These are phyloP conservation scores for Cytidiella melzeri DNA, from an alignment of 768 basidiomycete species.

Conservation along the genomic window DNA sequence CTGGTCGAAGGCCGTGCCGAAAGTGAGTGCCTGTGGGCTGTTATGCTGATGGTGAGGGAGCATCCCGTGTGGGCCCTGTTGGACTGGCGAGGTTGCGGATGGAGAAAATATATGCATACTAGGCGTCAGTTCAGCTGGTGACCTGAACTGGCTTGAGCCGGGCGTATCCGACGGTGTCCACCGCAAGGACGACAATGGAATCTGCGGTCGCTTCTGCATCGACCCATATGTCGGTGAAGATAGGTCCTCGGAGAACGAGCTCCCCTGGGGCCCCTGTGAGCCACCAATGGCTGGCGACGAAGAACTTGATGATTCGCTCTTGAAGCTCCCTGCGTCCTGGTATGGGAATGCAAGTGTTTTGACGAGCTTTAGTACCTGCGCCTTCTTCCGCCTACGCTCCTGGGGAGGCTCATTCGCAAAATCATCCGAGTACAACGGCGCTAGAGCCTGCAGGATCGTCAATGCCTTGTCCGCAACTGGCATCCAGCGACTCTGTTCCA, in stretches of 20 bases:
- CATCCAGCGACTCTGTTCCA: constrained; percentile 59
- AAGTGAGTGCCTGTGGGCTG: background rate
- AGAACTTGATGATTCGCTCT: constrained; percentile 13
- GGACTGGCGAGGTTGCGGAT: constrained; percentile 5
- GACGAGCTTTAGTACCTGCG: constrained; percentile 57
- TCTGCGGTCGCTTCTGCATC: constrained; percentile 14
- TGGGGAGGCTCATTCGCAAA: constrained; percentile 45
- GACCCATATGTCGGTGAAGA: background rate
- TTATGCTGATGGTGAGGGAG: background rate
- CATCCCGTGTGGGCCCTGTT: background rate
- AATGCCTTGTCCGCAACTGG: constrained; percentile 71
- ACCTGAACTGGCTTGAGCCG: background rate
- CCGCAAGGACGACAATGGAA: constrained; percentile 19
- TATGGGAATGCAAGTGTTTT: constrained; percentile 80
- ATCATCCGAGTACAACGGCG: constrained; percentile 67
- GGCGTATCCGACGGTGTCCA: constrained; percentile 13
- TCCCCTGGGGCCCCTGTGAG: background rate
- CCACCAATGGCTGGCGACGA: constrained; percentile 6
- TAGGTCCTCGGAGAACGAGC: background rate
- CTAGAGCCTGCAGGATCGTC: constrained; percentile 63
- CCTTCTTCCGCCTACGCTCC: constrained; percentile 53
- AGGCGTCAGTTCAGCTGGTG: constrained; percentile 8
- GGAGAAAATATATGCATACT: background rate
- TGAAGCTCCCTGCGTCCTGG: constrained; percentile 51
- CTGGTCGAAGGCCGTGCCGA: no score